Percentiles rank a stretch among this genome's conserved stretches.
phyloP scores from a whole-genome alignment of 192 early-diverging fungal species.

The Phlyctochytrium planicorne region DNA sequence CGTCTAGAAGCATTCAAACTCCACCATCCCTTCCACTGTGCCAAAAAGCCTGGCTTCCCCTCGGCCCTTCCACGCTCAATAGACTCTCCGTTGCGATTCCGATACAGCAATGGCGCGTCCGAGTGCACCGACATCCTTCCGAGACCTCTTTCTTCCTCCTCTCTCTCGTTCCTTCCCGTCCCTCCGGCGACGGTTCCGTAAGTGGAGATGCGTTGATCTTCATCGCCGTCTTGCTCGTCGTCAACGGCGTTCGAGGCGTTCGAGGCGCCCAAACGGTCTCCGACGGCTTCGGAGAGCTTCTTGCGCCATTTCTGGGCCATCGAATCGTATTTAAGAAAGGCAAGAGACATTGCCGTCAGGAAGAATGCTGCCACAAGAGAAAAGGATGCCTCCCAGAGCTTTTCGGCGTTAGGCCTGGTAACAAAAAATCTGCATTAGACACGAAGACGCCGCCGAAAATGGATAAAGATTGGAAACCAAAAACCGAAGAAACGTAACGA shows the following conservation, averaged over 20 bases:
- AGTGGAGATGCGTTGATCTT: too few relatives aligned
- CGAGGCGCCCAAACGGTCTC: slow-evolving; percentile 17
- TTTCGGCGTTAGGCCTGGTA: slow-evolving; percentile 43
- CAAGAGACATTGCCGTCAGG: slow-evolving; percentile 79
- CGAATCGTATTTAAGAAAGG: slow-evolving; percentile 71
- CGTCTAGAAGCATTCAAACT: not conserved
- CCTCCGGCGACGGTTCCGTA: too few relatives aligned
- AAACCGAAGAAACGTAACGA: too few relatives aligned
- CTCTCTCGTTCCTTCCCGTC: too few relatives aligned
- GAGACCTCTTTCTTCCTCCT: too few relatives aligned
- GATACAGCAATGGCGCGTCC: not conserved
- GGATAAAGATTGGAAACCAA: too few relatives aligned
- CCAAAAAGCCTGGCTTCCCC: too few relatives aligned
- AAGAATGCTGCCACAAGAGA: slow-evolving; percentile 72
- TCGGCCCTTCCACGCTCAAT: too few relatives aligned
- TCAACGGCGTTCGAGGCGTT: too few relatives aligned
- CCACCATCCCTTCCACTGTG: too few relatives aligned
- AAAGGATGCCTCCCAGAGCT: slow-evolving; percentile 84
- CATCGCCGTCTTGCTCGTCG: too few relatives aligned
- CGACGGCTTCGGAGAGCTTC: slow-evolving; percentile 56
- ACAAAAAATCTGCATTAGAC: not conserved
- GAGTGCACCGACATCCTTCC: not conserved
- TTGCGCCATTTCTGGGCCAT: slow-evolving; percentile 78
- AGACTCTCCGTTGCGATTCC: too few relatives aligned
- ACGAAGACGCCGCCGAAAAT: not conserved